phyloP scores from a whole-genome alignment of 352 stramenopile species.

The Phytophthora pseudosyringae region DNA sequence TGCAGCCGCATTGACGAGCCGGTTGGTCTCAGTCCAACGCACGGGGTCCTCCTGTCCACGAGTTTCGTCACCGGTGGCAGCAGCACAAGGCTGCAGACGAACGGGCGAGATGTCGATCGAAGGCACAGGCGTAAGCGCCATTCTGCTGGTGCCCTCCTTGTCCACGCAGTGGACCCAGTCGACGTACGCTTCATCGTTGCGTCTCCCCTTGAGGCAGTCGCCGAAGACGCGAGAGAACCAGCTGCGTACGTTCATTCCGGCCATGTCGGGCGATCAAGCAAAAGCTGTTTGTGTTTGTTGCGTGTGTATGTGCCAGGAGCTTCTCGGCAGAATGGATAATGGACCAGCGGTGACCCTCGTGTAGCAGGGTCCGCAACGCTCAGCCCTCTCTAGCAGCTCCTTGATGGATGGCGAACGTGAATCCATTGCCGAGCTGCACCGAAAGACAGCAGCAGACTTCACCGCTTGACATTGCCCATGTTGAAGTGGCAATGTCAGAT shows the following conservation, averaged over 20 bases:
- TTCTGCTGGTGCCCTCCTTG: conserved; percentile 1
- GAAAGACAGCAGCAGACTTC: background rate
- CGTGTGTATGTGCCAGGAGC: background rate
- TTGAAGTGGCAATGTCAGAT: conserved; percentile 21
- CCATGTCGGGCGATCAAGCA: background rate
- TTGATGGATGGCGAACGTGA: background rate
- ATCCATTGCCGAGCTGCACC: background rate
- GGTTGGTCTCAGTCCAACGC: conserved; percentile 21
- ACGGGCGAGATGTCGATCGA: conserved; percentile 17
- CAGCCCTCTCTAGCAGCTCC: background rate
- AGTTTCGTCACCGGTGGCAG: background rate
- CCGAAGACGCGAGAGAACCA: conserved; percentile 17
- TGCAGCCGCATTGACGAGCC: conserved; percentile 20
- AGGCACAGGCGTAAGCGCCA: conserved; percentile 11
- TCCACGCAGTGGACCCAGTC: background rate
- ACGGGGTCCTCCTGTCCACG: background rate
- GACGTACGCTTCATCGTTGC: conserved; percentile 8
- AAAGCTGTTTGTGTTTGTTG: background rate
- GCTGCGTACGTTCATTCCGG: background rate
- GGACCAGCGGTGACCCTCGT: background rate
- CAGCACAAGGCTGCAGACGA: conserved; percentile 15
- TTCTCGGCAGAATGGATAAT: conserved; percentile 4
- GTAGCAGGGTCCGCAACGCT: too few relatives aligned
- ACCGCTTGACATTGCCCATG: conserved; percentile 5
- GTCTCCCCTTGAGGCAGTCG: conserved; percentile 15